Percentiles rank a stretch among this genome's conserved stretches.
Evolutionary conservation across 768 basidiomycete genomes (phyloP).

Genomic region (Tulasnella sp.): DNA sequence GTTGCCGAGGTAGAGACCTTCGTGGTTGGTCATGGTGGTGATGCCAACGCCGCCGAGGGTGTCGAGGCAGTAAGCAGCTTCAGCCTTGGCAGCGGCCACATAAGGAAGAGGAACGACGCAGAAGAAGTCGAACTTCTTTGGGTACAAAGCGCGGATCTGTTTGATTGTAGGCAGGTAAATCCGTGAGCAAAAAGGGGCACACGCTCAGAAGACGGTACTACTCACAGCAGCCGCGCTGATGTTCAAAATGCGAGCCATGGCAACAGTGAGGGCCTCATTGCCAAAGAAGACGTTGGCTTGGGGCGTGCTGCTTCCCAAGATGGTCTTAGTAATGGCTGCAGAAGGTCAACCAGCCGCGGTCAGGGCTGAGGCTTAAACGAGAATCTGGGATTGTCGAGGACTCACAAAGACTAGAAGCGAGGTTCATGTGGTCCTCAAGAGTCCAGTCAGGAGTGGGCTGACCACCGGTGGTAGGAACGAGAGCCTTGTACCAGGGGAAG

Average conservation of each 20-base stretch:
- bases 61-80: constrained; percentile 12
- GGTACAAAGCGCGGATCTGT: constrained; percentile 10
- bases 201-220: no score
- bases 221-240: neutral
- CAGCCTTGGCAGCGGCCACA: constrained; percentile 9
- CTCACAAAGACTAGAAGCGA: neutral
- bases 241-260: constrained; percentile 15
- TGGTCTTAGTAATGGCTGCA: constrained; percentile 19
- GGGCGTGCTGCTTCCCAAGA: constrained; percentile 11
- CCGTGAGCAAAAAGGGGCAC: no score
- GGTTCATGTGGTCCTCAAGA: neutral
- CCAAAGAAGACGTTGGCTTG: constrained; percentile 19
- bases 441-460: constrained; percentile 8
- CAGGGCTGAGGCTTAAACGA: no score
- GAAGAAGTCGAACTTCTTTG: constrained; percentile 9
- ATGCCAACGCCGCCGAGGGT: constrained; percentile 9
- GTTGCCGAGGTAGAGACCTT: constrained; percentile 24
- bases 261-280: neutral
- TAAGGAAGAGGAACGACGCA: constrained; percentile 21
- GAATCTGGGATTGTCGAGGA: no score
- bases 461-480: constrained; percentile 15
- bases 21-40: constrained; percentile 21
- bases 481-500: constrained; percentile 12
- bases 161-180: no score
- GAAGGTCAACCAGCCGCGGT: no score